Base-by-base conservation (phyloP, 257 asterid genomes). In the Nicotiana attenuata region DNA sequence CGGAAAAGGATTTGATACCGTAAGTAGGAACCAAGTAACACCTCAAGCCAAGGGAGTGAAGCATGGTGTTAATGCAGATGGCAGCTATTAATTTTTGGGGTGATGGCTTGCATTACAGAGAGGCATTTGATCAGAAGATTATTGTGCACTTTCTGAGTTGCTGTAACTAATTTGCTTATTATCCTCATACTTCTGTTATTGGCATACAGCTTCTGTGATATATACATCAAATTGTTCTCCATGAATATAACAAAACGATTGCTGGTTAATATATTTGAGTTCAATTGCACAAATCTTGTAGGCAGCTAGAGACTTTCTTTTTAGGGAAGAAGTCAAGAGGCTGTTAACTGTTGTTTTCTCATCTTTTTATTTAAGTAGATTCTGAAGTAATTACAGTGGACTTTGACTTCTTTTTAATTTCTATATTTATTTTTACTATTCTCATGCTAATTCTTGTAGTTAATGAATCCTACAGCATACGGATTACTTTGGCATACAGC, bases 301-400 rank as follows among this genome's bases (percentile, higher is more conserved):
- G 13, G 28, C 52, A 59, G 67, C 82, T 14, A 65, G 73, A 33
- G 35, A 59, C 19, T 5, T 45, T 41, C 47, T 41, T 41, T 41
- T 7, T 41, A 41, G 47, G 47, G 47, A 60, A 19, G 28, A 38
- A 59, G 67, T 41, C 78, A 10, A 65, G 73, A 24, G 50, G 47
- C 9, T 11, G 45, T 33, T 47, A 22, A 69, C 68, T 33, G 28
- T 38, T 57, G 53, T 55, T 9, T 17, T 69, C 3, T 26, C n/a
- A 19, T 7, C 19, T 35, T 11, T 64, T 56, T 80, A 82, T 82
- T 87, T 81, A 24, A 88, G 87, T 57, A 87, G 86, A 80, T 41
- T 41, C 11, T 41, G 47, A 41, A 41, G 11, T 41, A 41, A 41
- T 8, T 41, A 41, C 47, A 41, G 3, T 8, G 47, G 47, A 41